Conservation (phyloP, 2,329 filamentous ascomycete genomes). For the Claviceps fusiformis region DNA sequence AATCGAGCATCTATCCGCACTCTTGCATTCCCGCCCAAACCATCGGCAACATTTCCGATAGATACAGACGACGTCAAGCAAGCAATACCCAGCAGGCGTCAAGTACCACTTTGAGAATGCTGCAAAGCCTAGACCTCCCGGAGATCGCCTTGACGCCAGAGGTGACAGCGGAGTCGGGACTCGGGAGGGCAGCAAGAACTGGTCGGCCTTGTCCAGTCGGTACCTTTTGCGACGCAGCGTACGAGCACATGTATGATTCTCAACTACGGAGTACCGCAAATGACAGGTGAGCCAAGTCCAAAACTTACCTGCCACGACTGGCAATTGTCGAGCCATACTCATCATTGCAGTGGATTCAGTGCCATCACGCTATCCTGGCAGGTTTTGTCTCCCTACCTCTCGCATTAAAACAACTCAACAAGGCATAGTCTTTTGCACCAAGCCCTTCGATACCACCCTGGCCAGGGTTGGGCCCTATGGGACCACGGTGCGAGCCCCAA, state of each 20-base stretch:
- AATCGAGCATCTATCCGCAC: neutral
- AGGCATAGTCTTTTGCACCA: slow-evolving; percentile 5
- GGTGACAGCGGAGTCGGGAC: neutral
- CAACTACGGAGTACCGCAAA: neutral
- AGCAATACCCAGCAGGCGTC: neutral
- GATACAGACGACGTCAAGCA: neutral
- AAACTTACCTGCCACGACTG: slow-evolving; percentile 4
- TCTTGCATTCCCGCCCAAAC: neutral
- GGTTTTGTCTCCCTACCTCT: neutral
- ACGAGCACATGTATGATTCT: neutral
- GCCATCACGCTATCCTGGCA: slow-evolving; percentile 1
- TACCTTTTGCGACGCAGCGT: slow-evolving; percentile 3
- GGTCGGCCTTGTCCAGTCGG: slow-evolving; percentile 1
- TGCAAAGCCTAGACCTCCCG: neutral
- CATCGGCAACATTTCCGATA: neutral
- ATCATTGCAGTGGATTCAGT: neutral
- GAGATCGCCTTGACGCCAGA: neutral
- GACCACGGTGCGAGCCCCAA: neutral
- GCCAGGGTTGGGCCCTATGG: slow-evolving; percentile 7
- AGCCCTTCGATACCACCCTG: slow-evolving; percentile 7
- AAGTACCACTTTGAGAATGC: neutral
- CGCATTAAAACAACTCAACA: slow-evolving; percentile 1
- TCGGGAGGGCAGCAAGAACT: neutral
- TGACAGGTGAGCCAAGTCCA: neutral
- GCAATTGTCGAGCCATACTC: slow-evolving; percentile 3